phyloP scores from a whole-genome alignment of 1,284 basidiomycete species.

The Cystobasidium sp. region DNA sequence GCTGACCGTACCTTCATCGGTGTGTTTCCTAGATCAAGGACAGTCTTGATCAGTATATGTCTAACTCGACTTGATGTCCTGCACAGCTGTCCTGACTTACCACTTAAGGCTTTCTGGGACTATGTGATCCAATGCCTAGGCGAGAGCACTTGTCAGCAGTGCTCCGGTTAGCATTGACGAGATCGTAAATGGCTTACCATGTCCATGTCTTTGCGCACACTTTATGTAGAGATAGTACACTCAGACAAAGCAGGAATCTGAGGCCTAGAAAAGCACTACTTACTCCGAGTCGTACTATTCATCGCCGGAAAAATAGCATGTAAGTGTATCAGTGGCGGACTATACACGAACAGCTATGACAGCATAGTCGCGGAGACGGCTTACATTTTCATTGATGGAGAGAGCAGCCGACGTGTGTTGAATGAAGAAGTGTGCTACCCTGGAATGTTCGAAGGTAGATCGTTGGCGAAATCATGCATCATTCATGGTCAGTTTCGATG shows the following conservation, averaged over 20 bases:
- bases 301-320: no score
- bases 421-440: constrained; percentile 54
- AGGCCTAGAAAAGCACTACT: not conserved
- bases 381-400: constrained; percentile 56
- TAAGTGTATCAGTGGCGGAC: not conserved
- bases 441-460: not conserved
- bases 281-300: constrained; percentile 39
- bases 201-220: constrained; percentile 57
- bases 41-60: not conserved
- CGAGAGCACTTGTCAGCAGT: constrained; percentile 38
- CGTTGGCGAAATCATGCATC: not conserved
- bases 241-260: not conserved
- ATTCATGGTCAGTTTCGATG: not conserved
- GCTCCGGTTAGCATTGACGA: not conserved
- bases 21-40: constrained; percentile 53
- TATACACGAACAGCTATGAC: not conserved
- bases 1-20: constrained; percentile 53
- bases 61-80: no score
- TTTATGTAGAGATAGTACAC: not conserved
- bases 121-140: constrained; percentile 52
- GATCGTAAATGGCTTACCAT: constrained; percentile 47
- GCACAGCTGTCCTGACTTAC: not conserved
- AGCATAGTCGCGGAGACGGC: not conserved
- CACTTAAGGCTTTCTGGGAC: constrained; percentile 55
- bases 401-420: constrained; percentile 57